Evolutionary conservation across 306 rosid genomes (phyloP).

Genomic region (Vigna reflexopilosa): DNA sequence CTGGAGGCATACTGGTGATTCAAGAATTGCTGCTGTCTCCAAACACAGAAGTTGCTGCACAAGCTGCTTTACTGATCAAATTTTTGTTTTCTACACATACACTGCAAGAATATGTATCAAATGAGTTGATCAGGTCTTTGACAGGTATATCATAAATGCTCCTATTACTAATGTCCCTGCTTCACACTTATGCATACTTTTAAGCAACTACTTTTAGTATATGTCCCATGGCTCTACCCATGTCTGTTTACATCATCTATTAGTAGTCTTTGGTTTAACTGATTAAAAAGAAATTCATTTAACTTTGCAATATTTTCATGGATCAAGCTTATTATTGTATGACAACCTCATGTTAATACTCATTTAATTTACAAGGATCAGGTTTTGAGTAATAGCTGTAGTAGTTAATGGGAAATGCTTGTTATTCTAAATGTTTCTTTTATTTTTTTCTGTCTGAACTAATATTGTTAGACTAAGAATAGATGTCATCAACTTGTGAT

Average conservation of each 20-base stretch:
- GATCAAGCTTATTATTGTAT: constrained; percentile 30
- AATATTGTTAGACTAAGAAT: constrained; percentile 25
- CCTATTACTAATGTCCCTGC: neutral
- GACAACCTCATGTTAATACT: neutral
- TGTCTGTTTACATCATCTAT: constrained; percentile 20
- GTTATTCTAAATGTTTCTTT: neutral
- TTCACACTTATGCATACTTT: constrained; percentile 14
- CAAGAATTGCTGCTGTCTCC: constrained; percentile 89
- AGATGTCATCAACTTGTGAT: neutral
- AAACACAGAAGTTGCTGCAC: constrained; percentile 79
- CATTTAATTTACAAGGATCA: neutral
- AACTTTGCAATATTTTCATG: constrained; percentile 13
- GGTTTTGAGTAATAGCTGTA: neutral
- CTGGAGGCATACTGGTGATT: constrained; percentile 95
- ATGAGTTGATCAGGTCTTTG: constrained; percentile 94
- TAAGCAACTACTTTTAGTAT: constrained; percentile 34
- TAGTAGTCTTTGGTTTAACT: constrained; percentile 10
- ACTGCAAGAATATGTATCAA: constrained; percentile 92
- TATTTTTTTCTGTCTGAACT: neutral
- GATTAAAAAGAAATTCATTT: constrained; percentile 22
- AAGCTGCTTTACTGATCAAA: constrained; percentile 85
- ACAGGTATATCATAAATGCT: constrained; percentile 65
- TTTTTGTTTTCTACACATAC: constrained; percentile 96
- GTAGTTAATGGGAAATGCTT: neutral
- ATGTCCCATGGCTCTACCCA: constrained; percentile 18